Percentiles rank a stretch among this genome's conserved stretches.
phyloP scores from a whole-genome alignment of 805 yeast species.

The Ogataea ganodermae region DNA sequence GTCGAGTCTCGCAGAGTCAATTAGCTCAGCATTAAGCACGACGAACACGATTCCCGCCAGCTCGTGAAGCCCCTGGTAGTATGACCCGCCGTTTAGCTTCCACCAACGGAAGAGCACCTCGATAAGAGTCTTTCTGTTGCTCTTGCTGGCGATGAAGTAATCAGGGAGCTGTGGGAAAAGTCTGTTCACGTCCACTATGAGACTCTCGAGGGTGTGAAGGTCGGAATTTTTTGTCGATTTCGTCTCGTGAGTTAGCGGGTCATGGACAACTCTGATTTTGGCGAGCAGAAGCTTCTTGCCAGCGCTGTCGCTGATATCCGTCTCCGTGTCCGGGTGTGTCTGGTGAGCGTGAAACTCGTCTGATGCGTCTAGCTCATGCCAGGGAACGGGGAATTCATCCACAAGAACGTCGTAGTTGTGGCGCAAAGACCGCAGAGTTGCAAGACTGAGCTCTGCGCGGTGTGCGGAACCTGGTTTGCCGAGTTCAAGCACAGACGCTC shows the following conservation, averaged over 20 bases:
- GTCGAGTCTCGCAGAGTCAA: conserved; percentile 11
- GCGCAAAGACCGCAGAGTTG: conserved; percentile 21
- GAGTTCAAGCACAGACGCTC: conserved; percentile 17
- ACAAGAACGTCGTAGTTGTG: conserved; percentile 23
- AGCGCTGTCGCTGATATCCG: conserved; percentile 29
- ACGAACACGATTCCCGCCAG: conserved; percentile 50
- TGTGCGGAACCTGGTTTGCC: conserved; percentile 9
- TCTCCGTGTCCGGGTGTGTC: conserved; percentile 17
- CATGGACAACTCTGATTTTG: conserved; percentile 22
- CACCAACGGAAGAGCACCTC: conserved; percentile 51
- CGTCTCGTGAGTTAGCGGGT: conserved; percentile 19
- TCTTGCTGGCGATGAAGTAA: conserved; percentile 31
- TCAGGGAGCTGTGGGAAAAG: conserved; percentile 46
- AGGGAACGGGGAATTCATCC: conserved; percentile 34
- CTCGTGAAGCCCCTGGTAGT: conserved; percentile 59
- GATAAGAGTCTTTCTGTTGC: conserved; percentile 36
- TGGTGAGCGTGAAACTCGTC: conserved; percentile 24
- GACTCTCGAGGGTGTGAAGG: conserved; percentile 42
- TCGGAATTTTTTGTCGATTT: conserved; percentile 28
- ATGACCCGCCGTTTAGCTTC: conserved; percentile 41
- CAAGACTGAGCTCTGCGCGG: conserved; percentile 18
- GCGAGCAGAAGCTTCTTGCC: conserved; percentile 17
- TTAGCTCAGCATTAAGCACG: conserved; percentile 41
- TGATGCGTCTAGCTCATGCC: conserved; percentile 34
- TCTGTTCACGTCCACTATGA: conserved; percentile 54